These are phyloP conservation scores for Phlegmacium glaucopus DNA, from an alignment of 768 basidiomycete genomes.

Conservation along the genomic window DNA sequence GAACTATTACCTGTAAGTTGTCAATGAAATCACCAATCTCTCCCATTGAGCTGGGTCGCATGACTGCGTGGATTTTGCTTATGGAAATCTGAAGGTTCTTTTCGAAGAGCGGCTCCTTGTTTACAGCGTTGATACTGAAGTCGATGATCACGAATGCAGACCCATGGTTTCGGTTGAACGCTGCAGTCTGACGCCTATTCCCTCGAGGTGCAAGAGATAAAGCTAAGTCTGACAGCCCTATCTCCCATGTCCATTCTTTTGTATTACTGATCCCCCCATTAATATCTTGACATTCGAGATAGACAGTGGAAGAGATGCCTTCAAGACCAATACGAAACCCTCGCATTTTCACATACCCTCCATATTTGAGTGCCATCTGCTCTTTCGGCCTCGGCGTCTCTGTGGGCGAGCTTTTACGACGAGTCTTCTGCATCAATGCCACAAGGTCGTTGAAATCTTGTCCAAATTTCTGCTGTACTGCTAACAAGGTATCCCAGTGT, in stretches of 20 bases:
- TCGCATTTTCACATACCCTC: conserved; percentile 60
- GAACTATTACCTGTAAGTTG: conserved; percentile 67
- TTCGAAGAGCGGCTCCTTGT: conserved; percentile 20
- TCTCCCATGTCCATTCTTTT: conserved; percentile 54
- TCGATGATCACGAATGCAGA: conserved; percentile 88
- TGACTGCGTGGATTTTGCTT: conserved; percentile 83
- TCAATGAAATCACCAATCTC: conserved; percentile 90
- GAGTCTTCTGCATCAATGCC: conserved; percentile 60
- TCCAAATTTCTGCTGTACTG: conserved; percentile 86
- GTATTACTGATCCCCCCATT: conserved; percentile 55
- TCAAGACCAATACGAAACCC: conserved; percentile 82
- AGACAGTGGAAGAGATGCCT: conserved; percentile 67
- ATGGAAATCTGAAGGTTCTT: conserved; percentile 51
- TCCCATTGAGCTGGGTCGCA: conserved; percentile 91
- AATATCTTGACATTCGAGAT: conserved; percentile 74
- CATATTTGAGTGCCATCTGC: conserved; percentile 32
- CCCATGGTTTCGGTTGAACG: conserved; percentile 56
- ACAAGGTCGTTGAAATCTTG: conserved; percentile 85
- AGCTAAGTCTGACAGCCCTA: conserved; percentile 70
- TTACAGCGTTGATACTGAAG: conserved; percentile 44
- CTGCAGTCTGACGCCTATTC: conserved; percentile 28
- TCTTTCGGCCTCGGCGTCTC: conserved; percentile 9
- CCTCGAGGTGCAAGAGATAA: conserved; percentile 77
- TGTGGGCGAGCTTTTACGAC: conserved; percentile 23
- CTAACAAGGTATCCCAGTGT: conserved; percentile 80